A percentile compares a stretch with the other conserved stretches of the same genome.
Conservation (phyloP, 306 rosid species). For the Cyclanthera cordifolia region DNA sequence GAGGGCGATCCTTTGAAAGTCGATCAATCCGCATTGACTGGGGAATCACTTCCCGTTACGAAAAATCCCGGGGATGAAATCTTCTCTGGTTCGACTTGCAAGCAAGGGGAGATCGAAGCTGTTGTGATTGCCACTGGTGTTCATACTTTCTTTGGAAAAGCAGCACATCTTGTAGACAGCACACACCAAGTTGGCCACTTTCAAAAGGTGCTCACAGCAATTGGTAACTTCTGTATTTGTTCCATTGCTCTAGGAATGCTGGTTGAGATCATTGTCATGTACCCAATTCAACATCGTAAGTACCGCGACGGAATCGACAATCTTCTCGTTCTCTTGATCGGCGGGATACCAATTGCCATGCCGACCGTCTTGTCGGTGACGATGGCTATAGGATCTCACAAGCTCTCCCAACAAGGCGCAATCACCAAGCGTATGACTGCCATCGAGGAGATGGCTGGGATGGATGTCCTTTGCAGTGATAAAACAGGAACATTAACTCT, state of each 20-base stretch:
- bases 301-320: slow-evolving; percentile 87
- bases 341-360: slow-evolving; percentile 98
- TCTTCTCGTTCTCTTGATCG: slow-evolving; percentile 88
- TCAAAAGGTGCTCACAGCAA: slow-evolving; percentile 79
- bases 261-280: slow-evolving; percentile 83
- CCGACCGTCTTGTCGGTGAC: slow-evolving; percentile 92
- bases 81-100: slow-evolving; percentile 92
- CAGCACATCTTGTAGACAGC: slow-evolving; percentile 94
- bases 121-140: slow-evolving; percentile 95
- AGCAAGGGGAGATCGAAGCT: slow-evolving; percentile 93
- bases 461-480: slow-evolving; percentile 98
- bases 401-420: slow-evolving; percentile 91
- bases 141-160: slow-evolving; percentile 93
- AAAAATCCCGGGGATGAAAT: slow-evolving; percentile 79
- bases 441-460: slow-evolving; percentile 95
- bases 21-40: slow-evolving; percentile 89
- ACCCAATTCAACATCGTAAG: slow-evolving; percentile 75
- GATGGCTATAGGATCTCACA: slow-evolving; percentile 96
- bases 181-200: slow-evolving; percentile 96
- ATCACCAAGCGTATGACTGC: slow-evolving; percentile 96
- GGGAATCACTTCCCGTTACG: slow-evolving; percentile 90
- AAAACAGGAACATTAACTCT: slow-evolving; percentile 95
- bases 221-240: slow-evolving; percentile 90
- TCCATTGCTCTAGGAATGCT: slow-evolving; percentile 88
- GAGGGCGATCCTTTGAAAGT: slow-evolving; percentile 86